Evolutionary conservation across 2,329 filamentous ascomycete species (phyloP), one percentile per base, ranked within the genome.

Genomic region (Fusarium multiceps): DNA sequence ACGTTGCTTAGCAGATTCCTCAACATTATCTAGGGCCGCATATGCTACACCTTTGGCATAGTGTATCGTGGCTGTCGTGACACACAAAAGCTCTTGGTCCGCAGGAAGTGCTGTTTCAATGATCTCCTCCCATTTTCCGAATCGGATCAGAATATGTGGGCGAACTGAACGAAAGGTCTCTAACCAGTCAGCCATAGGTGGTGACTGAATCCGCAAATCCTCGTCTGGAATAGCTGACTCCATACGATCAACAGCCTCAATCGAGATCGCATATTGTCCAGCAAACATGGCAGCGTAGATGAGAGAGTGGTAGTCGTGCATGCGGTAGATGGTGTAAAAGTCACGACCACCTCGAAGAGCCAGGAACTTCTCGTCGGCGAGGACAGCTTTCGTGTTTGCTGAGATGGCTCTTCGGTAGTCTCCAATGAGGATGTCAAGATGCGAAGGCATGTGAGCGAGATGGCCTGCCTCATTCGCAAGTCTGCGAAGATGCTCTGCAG

Each of bases 241-340:
- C 66, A 93, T 84, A 43, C 82, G 81, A 0, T 76, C 69, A 0
- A 86, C 85, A 0, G 89, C 88, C 3, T 89, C 83, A 3, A 93
- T 77, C 0, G 90, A 88, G 11, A 89, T 82, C 20, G 80, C 75
- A 1, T 83, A 90, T 73, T 90, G 86, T 0, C 89, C 92, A 0
- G 90, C 88, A 69, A 93, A 91, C 90, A 94, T 92, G 47, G 91
- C 90, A 3, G 89, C 90, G 74, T 93, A 93, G 49, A 93, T 87
- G 10, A 88, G 84, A 61, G 92, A 93, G 75, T 93, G 91, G 72
- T 89, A 89, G 71, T 93, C 83, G 75, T 94, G 92, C 65, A 87
- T 86, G 7, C 91, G 86, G 74, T 93, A 94, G 13, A 93, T 84
- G 0, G 88, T 89, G 78, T 93, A 94, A 77, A 93, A 93, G 75